phyloP scores from a whole-genome alignment of 441 rosid genomes.

The Melastoma candidum region DNA sequence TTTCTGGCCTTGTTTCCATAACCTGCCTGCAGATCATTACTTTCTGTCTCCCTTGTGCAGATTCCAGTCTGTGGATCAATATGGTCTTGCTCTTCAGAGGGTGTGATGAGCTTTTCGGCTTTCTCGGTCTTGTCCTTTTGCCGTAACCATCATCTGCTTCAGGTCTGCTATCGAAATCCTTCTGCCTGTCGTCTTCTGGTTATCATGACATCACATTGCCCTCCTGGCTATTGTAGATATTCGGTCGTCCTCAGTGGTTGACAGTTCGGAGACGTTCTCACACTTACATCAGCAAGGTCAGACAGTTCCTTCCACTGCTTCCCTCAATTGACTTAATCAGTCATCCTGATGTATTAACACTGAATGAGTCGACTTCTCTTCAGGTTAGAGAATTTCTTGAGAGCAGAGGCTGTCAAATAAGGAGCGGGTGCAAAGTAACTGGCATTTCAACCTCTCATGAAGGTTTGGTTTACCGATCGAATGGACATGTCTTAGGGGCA shows the following conservation, averaged over 20 bases:
- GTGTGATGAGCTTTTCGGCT: constrained; percentile 75
- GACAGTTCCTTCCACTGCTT: too few species aligned
- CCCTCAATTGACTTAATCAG: too few species aligned
- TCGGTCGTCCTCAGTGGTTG: constrained; percentile 88
- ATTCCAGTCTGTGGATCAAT: constrained; percentile 81
- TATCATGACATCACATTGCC: not conserved
- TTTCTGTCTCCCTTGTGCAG: constrained; percentile 15
- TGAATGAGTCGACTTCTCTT: not conserved
- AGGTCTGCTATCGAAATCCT: constrained; percentile 27
- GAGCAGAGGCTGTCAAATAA: constrained; percentile 53
- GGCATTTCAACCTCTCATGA: constrained; percentile 34
- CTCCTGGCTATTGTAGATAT: constrained; percentile 31
- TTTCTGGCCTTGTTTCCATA: constrained; percentile 1
- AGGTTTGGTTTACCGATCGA: constrained; percentile 20
- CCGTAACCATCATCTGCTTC: constrained; percentile 77
- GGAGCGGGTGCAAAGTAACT: constrained; percentile 39
- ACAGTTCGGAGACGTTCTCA: constrained; percentile 62
- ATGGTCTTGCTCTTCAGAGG: constrained; percentile 82
- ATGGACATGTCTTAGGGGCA: not conserved
- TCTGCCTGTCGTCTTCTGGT: not conserved
- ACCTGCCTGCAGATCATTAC: not conserved
- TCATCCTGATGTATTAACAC: not conserved
- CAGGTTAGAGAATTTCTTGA: constrained; percentile 64
- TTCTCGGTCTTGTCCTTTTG: constrained; percentile 85
- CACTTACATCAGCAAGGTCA: constrained; percentile 60